Conservation (phyloP, 495 filamentous ascomycete species). For the Aspergillus haitiensis region DNA sequence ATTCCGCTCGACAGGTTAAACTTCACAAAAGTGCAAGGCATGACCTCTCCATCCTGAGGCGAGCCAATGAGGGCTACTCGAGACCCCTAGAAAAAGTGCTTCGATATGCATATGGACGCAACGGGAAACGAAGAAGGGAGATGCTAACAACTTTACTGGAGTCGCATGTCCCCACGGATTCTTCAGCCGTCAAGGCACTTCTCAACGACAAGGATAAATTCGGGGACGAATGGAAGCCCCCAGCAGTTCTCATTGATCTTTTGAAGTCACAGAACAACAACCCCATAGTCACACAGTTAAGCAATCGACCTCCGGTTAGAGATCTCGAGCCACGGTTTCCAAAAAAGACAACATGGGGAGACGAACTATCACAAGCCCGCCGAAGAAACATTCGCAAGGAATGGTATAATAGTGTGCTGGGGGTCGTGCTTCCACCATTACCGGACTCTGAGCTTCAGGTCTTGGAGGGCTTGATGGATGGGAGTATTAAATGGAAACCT, state of each 20-base stretch:
- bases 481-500: slow-evolving; percentile 45
- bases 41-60: slow-evolving; percentile 42
- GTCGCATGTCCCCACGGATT: slow-evolving; percentile 37
- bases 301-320: slow-evolving; percentile 36
- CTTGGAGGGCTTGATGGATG: slow-evolving; percentile 59
- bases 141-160: slow-evolving; percentile 54
- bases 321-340: slow-evolving; percentile 54
- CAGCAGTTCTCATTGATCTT: slow-evolving; percentile 34
- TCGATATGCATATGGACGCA: slow-evolving; percentile 68
- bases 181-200: slow-evolving; percentile 22
- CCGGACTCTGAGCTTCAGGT: slow-evolving; percentile 62
- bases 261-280: slow-evolving; percentile 41
- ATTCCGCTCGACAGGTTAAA: slow-evolving; percentile 20
- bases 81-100: slow-evolving; percentile 64
- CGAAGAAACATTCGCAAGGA: slow-evolving; percentile 56
- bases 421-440: slow-evolving; percentile 69
- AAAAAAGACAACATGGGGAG: slow-evolving; percentile 62
- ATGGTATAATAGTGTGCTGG: slow-evolving; percentile 59
- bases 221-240: slow-evolving; percentile 41
- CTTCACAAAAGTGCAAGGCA: slow-evolving; percentile 29
- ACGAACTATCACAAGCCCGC: slow-evolving; percentile 53
- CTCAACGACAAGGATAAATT: slow-evolving; percentile 7
- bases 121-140: slow-evolving; percentile 64
- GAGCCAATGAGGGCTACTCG: slow-evolving; percentile 66
- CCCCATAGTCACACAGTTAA: slow-evolving; percentile 22